phyloP scores from a whole-genome alignment of 2,329 filamentous ascomycete species.

The Chrysoporthe deuterocubensis region DNA sequence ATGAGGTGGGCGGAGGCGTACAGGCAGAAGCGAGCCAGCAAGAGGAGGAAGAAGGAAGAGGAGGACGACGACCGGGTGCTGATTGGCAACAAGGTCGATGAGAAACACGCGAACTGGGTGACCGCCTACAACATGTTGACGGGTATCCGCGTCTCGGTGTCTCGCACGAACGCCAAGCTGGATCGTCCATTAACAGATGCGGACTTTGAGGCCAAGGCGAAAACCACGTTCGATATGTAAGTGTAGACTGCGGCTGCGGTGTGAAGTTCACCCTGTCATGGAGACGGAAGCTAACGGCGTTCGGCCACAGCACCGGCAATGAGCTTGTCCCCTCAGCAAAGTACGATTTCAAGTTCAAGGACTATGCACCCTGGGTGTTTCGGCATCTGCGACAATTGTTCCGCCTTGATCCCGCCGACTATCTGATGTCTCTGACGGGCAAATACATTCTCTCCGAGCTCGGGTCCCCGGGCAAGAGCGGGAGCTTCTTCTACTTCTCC shows the following conservation, averaged over 20 bases:
- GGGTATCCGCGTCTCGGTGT: constrained; percentile 95
- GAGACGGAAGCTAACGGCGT: constrained; percentile 38
- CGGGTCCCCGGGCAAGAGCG: constrained; percentile 95
- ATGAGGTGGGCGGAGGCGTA: constrained; percentile 91
- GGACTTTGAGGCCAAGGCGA: constrained; percentile 93
- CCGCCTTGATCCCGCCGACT: constrained; percentile 92
- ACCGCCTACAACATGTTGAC: constrained; percentile 99
- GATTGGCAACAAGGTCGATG: constrained; percentile 96
- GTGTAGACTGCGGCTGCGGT: constrained; percentile 35
- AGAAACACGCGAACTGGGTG: constrained; percentile 95
- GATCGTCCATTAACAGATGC: constrained; percentile 86
- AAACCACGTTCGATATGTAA: constrained; percentile 98
- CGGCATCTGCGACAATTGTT: constrained; percentile 87
- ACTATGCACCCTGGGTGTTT: constrained; percentile 99
- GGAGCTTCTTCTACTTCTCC: constrained; percentile 99
- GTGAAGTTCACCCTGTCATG: too few species aligned
- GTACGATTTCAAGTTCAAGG: constrained; percentile 99
- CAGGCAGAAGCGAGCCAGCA: constrained; percentile 87
- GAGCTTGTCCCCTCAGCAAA: constrained; percentile 97
- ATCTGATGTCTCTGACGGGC: constrained; percentile 95
- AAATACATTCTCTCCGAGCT: constrained; percentile 99
- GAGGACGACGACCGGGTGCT: constrained; percentile 94
- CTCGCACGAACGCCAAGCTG: constrained; percentile 94
- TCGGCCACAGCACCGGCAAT: constrained; percentile 76
- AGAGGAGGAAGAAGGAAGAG: constrained; percentile 78